phyloP scores from a whole-genome alignment of 2,329 filamentous ascomycete species.

The Alternaria conjuncta region DNA sequence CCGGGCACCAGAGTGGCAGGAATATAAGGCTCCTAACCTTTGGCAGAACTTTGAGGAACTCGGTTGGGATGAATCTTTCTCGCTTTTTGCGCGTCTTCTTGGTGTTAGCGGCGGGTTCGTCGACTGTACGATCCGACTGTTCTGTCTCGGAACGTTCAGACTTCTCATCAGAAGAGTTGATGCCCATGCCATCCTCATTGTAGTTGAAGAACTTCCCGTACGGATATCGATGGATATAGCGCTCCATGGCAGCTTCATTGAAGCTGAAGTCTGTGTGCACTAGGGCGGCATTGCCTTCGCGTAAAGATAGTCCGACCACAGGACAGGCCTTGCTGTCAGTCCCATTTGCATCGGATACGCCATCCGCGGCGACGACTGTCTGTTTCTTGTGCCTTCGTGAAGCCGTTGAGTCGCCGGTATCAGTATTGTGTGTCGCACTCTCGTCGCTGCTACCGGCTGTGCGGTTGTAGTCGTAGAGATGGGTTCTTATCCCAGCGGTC shows the following conservation, averaged over 20 bases:
- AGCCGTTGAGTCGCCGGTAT: constrained; percentile 35
- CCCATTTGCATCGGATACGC: constrained; percentile 3
- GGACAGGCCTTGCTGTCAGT: constrained; percentile 33
- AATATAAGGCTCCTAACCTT: constrained; percentile 46
- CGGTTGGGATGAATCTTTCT: constrained; percentile 41
- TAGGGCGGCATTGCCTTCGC: constrained; percentile 21
- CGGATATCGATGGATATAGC: constrained; percentile 43
- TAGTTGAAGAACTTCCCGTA: constrained; percentile 47
- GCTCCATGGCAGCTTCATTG: constrained; percentile 41
- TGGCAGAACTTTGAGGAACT: constrained; percentile 41
- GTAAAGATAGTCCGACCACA: constrained; percentile 31
- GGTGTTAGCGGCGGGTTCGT: constrained; percentile 10
- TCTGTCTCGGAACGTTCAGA: constrained; percentile 39
- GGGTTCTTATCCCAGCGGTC: constrained; percentile 34
- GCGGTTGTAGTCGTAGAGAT: constrained; percentile 29
- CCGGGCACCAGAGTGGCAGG: constrained; percentile 47
- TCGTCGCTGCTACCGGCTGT: constrained; percentile 32
- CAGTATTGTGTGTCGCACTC: constrained; percentile 38
- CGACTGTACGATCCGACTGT: constrained; percentile 32
- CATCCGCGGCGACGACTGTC: constrained; percentile 5
- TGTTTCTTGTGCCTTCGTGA: constrained; percentile 24
- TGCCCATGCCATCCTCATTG: constrained; percentile 38
- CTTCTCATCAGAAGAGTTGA: constrained; percentile 42
- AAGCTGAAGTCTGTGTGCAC: constrained; percentile 40
- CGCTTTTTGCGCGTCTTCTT: constrained; percentile 29